Base-by-base conservation (phyloP, 768 basidiomycete genomes). In the Dendrothele bispora region DNA sequence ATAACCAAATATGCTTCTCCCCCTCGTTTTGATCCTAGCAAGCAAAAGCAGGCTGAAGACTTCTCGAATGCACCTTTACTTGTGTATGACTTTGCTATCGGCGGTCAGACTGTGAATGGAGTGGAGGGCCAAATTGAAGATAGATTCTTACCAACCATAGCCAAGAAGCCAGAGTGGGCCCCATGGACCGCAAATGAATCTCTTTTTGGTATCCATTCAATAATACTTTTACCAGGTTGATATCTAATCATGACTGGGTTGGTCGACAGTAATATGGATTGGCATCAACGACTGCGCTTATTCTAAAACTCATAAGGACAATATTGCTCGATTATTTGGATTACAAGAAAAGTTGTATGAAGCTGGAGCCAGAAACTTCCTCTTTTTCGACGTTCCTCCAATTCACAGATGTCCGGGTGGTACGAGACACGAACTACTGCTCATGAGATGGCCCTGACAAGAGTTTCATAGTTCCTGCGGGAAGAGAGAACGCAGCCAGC, bases 211-310 rank as follows among this genome's bases (percentile, higher is more conserved):
- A 53, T 59, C 71, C 49, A 11, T 25, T n/a, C n/a, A n/a, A n/a
- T n/a, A n/a, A n/a, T n/a, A n/a, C n/a, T n/a, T n/a, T n/a, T n/a
- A n/a, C n/a, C n/a, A n/a, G n/a, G n/a, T n/a, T n/a, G n/a, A n/a
- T n/a, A n/a, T n/a, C n/a, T n/a, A n/a, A n/a, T n/a, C n/a, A n/a
- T n/a, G n/a, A n/a, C n/a, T n/a, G n/a, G n/a, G n/a, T n/a, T n/a
- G n/a, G n/a, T n/a, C 39, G 28, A 41, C 46, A 84, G 82, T 81
- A 5, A 82, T 78, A 3, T 85, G 81, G 80, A 67, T 83, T 39
- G 84, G 84, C 3, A 84, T 85, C 48, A 86, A 86, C 49, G 84
- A 85, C 62, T 76, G 77, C 69, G 78, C 70, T 4, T 57, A 51
- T 27, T 43, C 55, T 11, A 36, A 36, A 30, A 52, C 63, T 6